These are phyloP conservation scores for Huntiella omanensis DNA, from an alignment of 2,329 filamentous ascomycete genomes.

Conservation along the genomic window DNA sequence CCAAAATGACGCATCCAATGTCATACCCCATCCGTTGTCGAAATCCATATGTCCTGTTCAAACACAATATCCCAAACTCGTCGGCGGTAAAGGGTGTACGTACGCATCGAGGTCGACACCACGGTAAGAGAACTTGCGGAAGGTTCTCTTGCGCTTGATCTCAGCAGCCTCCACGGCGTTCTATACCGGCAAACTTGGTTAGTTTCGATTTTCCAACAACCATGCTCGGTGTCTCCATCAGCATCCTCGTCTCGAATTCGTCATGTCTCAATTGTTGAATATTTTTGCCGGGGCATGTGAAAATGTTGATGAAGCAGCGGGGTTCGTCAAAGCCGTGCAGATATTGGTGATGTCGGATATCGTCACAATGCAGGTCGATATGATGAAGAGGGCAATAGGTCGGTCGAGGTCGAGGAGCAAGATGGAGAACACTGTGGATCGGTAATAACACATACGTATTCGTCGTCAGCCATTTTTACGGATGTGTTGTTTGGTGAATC, in stretches of 20 bases:
- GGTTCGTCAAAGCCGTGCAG: neutral
- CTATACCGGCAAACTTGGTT: slow-evolving; percentile 26
- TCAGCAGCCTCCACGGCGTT: slow-evolving; percentile 97
- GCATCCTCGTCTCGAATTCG: neutral
- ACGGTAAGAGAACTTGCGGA: slow-evolving; percentile 99
- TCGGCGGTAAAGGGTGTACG: slow-evolving; percentile 21
- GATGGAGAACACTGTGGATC: slow-evolving; percentile 2
- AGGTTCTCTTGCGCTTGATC: slow-evolving; percentile 98
- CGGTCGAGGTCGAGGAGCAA: neutral
- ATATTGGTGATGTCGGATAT: slow-evolving; percentile 12
- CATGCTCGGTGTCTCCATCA: neutral
- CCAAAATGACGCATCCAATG: too few species aligned
- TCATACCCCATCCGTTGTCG: too few species aligned
- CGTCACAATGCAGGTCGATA: slow-evolving; percentile 13
- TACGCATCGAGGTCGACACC: slow-evolving; percentile 99
- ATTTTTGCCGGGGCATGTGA: neutral
- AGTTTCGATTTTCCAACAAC: slow-evolving; percentile 2
- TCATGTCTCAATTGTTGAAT: neutral
- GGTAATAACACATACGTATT: slow-evolving; percentile 51
- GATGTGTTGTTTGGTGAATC: slow-evolving; percentile 18
- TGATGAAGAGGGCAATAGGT: neutral
- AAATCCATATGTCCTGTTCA: too few species aligned
- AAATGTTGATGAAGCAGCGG: too few species aligned
- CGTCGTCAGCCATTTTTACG: slow-evolving; percentile 63
- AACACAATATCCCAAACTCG: neutral